Evolutionary conservation across 176 grass and related monocot species (phyloP).

Genomic region (Pontederia crassipes): DNA sequence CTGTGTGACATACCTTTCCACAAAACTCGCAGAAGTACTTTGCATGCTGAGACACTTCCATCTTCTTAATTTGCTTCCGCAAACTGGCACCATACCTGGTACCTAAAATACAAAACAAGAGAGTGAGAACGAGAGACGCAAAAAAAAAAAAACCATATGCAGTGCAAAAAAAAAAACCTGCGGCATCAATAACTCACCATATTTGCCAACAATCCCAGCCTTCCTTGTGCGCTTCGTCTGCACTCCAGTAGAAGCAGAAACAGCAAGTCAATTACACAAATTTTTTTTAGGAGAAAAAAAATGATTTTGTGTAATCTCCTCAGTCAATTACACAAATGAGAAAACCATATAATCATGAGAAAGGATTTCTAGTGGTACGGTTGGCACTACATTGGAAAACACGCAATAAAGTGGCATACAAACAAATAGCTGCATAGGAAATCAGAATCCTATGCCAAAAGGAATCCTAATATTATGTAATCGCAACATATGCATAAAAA

Average conservation of each 20-base stretch:
- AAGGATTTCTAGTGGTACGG: no score
- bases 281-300: no score
- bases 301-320: no score
- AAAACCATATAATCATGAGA: no score
- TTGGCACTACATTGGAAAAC: no score
- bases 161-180: no score
- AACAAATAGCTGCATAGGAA: no score
- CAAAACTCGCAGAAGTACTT: slow-evolving; percentile 17
- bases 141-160: not conserved
- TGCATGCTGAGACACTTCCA: slow-evolving; percentile 21
- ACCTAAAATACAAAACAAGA: not conserved
- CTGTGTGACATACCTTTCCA: not conserved
- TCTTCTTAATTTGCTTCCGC: slow-evolving; percentile 19
- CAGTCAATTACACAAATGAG: not conserved
- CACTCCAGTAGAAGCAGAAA: not conserved
- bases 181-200: not conserved
- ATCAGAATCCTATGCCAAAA: no score
- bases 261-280: not conserved
- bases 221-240: slow-evolving; percentile 18
- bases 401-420: no score
- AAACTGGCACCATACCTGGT: slow-evolving; percentile 18
- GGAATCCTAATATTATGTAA: no score
- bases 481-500: no score
- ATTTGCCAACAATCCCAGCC: slow-evolving; percentile 21
- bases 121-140: not conserved